Conservation (phyloP, 805 yeast genomes). For the Candida piceae region DNA sequence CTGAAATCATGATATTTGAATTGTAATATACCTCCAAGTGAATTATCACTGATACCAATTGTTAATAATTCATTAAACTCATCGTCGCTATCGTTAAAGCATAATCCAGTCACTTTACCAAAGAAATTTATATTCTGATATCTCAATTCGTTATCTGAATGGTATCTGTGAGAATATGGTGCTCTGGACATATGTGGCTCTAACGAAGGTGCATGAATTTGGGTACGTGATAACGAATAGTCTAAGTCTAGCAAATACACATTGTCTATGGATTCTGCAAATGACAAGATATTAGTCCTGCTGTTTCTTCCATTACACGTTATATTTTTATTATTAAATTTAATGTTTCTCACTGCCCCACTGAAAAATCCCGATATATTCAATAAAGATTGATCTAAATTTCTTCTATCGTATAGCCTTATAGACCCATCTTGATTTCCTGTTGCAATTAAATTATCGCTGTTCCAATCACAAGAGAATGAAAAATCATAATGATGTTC, state of each 20-base stretch:
- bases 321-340: constrained; percentile 43
- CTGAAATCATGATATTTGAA: constrained; percentile 29
- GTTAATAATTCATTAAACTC: constrained; percentile 44
- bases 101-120: constrained; percentile 56
- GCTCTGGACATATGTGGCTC: no score
- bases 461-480: constrained; percentile 58
- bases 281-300: constrained; percentile 28
- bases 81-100: constrained; percentile 36
- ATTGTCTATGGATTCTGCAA: constrained; percentile 59
- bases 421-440: constrained; percentile 61
- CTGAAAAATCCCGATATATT: constrained; percentile 16
- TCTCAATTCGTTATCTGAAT: constrained; percentile 3
- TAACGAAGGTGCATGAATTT: no score
- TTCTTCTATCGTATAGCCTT: constrained; percentile 47
- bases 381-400: constrained; percentile 9
- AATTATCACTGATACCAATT: constrained; percentile 50
- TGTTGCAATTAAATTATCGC: constrained; percentile 38
- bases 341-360: constrained; percentile 51
- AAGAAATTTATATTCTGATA: constrained; percentile 47
- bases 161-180: no score
- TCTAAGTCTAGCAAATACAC: constrained; percentile 42
- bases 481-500: constrained; percentile 52
- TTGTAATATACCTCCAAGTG: constrained; percentile 53
- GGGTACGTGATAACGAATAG: no score
- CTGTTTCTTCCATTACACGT: constrained; percentile 18